phyloP scores from a whole-genome alignment of 768 basidiomycete species.

The Coprinopsis strossmayeri region DNA sequence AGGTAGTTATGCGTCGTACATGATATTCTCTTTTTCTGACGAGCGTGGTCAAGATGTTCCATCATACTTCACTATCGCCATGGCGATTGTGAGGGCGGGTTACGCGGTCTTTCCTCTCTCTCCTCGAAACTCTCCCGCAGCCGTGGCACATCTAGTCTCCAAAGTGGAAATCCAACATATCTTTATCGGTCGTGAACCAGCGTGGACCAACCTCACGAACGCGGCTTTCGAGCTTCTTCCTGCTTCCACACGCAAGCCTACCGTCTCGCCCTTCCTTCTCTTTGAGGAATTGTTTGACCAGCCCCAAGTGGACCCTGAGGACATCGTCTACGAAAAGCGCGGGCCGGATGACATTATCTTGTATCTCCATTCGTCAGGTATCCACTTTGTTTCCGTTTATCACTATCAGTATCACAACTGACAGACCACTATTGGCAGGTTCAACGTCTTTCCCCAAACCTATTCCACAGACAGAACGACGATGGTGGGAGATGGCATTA shows the following conservation, averaged over 20 bases:
- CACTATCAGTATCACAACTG: too few species aligned
- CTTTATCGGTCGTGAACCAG: slow-evolving; percentile 17
- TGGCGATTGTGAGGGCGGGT: slow-evolving; percentile 34
- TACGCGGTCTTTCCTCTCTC: slow-evolving; percentile 30
- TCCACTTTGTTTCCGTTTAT: too few species aligned
- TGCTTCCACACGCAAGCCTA: neutral
- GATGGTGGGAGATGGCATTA: slow-evolving; percentile 14
- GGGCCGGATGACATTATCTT: slow-evolving; percentile 1
- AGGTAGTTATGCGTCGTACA: slow-evolving; percentile 20
- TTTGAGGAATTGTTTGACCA: slow-evolving; percentile 6
- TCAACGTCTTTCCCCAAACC: slow-evolving; percentile 22
- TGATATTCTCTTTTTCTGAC: neutral
- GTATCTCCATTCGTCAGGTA: slow-evolving; percentile 21
- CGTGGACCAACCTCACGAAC: slow-evolving; percentile 14
- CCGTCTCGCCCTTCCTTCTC: slow-evolving; percentile 1
- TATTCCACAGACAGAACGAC: slow-evolving; percentile 13
- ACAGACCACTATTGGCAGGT: slow-evolving; percentile 15
- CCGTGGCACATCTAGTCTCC: slow-evolving; percentile 37
- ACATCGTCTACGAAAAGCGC: neutral
- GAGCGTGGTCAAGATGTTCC: slow-evolving; percentile 21
- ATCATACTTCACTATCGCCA: slow-evolving; percentile 24
- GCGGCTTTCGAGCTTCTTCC: slow-evolving; percentile 11
- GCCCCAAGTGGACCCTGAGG: neutral
- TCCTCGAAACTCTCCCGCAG: slow-evolving; percentile 38
- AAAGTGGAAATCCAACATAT: slow-evolving; percentile 18